Evolutionary conservation across 2,329 filamentous ascomycete genomes (phyloP).

Genomic region (Cladosporium phlei): DNA sequence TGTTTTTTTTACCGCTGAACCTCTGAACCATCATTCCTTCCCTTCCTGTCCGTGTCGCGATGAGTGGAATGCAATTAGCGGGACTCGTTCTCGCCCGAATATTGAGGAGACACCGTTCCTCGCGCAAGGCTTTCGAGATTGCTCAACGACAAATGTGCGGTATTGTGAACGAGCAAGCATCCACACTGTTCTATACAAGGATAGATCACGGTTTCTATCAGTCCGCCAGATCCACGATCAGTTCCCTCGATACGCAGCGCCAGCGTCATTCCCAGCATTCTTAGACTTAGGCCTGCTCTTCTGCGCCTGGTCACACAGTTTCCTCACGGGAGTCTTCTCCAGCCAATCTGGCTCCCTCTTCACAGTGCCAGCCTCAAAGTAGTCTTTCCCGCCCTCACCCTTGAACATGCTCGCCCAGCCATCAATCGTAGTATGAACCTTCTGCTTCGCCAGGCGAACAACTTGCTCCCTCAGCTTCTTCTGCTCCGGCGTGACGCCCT

Average conservation of each 20-base stretch:
- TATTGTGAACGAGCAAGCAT: no score
- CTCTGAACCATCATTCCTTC: no score
- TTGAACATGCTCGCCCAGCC: constrained; percentile 82
- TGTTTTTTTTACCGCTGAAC: constrained; percentile 13
- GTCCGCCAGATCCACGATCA: no score
- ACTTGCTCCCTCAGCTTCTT: constrained; percentile 55
- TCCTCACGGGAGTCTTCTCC: constrained; percentile 44
- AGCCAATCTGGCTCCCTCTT: constrained; percentile 58
- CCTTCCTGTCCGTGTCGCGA: no score
- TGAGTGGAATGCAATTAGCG: no score
- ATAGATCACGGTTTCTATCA: no score
- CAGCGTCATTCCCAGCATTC: constrained; percentile 18
- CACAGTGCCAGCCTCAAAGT: constrained; percentile 73
- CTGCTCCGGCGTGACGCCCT: constrained; percentile 22
- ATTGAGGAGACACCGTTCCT: no score
- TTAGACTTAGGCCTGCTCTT: constrained; percentile 54
- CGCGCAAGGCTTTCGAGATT: no score
- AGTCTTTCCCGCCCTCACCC: constrained; percentile 66
- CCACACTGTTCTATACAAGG: no score
- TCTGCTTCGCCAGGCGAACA: constrained; percentile 56
- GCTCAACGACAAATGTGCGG: no score
- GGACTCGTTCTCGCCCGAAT: no score
- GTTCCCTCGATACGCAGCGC: constrained; percentile 16
- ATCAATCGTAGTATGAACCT: constrained; percentile 62
- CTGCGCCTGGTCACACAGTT: constrained; percentile 53